Evolutionary conservation across 148 eudicot species (phyloP).

Genomic region (Rhododendron henanense): DNA sequence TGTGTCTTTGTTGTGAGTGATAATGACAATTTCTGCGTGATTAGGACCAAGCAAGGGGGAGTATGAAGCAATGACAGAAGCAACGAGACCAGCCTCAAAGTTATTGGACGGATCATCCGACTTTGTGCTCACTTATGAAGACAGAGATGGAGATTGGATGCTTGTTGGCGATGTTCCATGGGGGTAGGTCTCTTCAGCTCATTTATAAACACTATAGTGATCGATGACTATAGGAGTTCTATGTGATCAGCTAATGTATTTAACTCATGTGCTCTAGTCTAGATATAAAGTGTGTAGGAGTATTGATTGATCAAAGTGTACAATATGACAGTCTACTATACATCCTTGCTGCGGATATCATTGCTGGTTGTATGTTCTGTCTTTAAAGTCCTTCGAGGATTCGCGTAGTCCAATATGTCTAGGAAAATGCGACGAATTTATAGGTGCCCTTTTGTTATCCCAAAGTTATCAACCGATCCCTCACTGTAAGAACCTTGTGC

Average conservation of each 20-base stretch:
- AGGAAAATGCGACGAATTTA: background rate
- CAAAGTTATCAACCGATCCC: too few relatives aligned
- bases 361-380: background rate
- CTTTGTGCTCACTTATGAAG: conserved; percentile 94
- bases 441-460: background rate
- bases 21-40: background rate
- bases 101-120: conserved; percentile 75
- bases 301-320: background rate
- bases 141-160: conserved; percentile 98
- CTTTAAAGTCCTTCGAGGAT: background rate
- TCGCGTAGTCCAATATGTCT: background rate
- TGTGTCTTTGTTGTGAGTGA: background rate
- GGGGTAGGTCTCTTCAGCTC: conserved; percentile 47
- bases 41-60: conserved; percentile 51
- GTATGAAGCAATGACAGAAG: conserved; percentile 39
- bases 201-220: background rate
- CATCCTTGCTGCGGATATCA: background rate
- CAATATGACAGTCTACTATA: background rate
- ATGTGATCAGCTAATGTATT: background rate
- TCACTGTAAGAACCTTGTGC: background rate
- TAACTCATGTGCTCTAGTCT: background rate
- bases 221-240: background rate
- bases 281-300: background rate
- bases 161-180: conserved; percentile 97
- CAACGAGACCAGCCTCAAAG: conserved; percentile 35